Evolutionary conservation across 2,329 filamentous ascomycete species (phyloP), one percentile per base, ranked within the genome.

Genomic region (Aspergillus uvarum): DNA sequence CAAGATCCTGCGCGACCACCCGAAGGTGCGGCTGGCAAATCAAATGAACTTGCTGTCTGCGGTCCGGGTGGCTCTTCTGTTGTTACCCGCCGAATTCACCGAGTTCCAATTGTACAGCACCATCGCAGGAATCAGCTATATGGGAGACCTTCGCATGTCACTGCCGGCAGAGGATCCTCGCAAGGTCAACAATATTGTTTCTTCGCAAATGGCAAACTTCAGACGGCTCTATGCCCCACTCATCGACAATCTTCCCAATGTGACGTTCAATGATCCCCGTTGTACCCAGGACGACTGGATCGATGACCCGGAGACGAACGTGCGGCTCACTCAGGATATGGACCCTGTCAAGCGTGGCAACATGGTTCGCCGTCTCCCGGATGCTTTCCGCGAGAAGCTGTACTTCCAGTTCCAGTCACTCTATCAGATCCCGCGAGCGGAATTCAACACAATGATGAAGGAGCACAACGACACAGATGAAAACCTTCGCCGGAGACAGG

Each of bases 371-470:
- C 89, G 95, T 12, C 81, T 99, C 11, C 95, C 95, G 4, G 89
- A 89, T 68, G 83, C 87, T 5, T 98, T 99, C 82, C 87, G 95
- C 42, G 86, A 90, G 56, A 93, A 92, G 60, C 81, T 99, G 0
- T 99, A 99, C 79, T 96, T 96, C 76, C 88, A 93, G 70, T 99
- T 97, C 75, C 93, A 96, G 75, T 88, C 89, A 73, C 94, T 96
- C 70, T 96, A 93, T 70, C 84, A 85, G 58, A 95, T 99, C 48
- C 92, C 94, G 0, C 87, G 87, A 16, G 84, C 85, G 4, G 92
- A 96, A 58, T 99, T 96, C 74, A 82, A 90, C 69, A 84, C 86
- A 69, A 93, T 98, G 87, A 88, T 97, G 76, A 84, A 91, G 60
- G 85, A 87, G n/a, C 86, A 83, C 47, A 85, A 84, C 58, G 89